Evolutionary conservation across 176 grass and related monocot species (phyloP).

Genomic region (Bromus sterilis): DNA sequence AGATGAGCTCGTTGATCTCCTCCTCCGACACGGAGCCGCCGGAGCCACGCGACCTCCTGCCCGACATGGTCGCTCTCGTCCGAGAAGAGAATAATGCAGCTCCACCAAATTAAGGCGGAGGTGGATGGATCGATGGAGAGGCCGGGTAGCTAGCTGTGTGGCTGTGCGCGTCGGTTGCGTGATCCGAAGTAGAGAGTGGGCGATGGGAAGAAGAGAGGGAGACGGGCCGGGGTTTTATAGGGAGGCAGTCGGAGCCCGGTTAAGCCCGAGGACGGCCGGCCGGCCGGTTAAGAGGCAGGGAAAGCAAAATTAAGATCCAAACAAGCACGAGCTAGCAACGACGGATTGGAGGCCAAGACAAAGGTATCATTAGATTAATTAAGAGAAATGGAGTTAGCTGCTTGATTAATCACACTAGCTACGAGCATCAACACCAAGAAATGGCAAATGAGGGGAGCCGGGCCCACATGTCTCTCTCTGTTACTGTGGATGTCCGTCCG

Average conservation of each 20-base stretch:
- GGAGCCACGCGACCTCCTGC: conserved; percentile 34
- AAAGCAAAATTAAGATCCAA: not conserved
- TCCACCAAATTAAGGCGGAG: too few relatives aligned
- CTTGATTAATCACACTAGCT: too few relatives aligned
- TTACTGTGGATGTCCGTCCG: not conserved
- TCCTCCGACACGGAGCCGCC: conserved; percentile 50
- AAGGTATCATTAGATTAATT: not conserved
- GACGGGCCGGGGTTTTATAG: conserved; percentile 19
- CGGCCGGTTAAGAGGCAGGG: not conserved
- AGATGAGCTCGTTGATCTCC: conserved; percentile 78
- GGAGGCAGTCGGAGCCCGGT: not conserved
- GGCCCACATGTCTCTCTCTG: not conserved
- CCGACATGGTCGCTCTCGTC: conserved; percentile 30
- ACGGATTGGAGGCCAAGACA: not conserved
- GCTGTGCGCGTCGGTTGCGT: too few relatives aligned
- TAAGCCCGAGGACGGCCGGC: too few relatives aligned
- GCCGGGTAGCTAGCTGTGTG: too few relatives aligned
- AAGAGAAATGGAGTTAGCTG: not conserved
- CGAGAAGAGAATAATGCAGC: not conserved
- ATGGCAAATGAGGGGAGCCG: not conserved
- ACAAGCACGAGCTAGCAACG: not conserved
- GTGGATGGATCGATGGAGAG: not conserved
- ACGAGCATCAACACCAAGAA: not conserved
- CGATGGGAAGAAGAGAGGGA: conserved; percentile 10
- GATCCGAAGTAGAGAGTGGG: not conserved